Evolutionary conservation across 1,284 basidiomycete species (phyloP).

Genomic region (Rhizopogon parksii): DNA sequence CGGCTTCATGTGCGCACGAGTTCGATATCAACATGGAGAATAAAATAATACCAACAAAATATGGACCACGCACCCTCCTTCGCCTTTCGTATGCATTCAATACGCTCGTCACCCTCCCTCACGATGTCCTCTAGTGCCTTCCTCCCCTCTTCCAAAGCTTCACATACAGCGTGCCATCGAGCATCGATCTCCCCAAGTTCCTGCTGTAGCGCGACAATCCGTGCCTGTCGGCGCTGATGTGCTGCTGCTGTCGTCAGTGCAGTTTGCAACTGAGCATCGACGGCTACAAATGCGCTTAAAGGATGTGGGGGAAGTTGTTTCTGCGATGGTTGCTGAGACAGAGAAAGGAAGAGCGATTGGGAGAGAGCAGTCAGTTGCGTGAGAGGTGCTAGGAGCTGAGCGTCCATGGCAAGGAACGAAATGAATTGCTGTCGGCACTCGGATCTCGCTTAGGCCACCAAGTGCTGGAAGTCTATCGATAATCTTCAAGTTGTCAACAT

Average conservation of each 20-base stretch:
- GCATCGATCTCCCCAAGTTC: conserved; percentile 63
- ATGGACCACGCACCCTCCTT: conserved; percentile 48
- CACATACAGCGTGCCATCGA: conserved; percentile 59
- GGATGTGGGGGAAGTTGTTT: conserved; percentile 60
- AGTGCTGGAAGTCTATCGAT: neutral
- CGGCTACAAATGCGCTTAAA: conserved; percentile 49
- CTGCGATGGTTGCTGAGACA: conserved; percentile 46
- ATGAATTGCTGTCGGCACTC: neutral
- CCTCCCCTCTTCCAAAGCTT: conserved; percentile 56
- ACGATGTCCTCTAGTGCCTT: conserved; percentile 61
- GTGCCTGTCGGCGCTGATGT: conserved; percentile 69
- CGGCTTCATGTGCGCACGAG: conserved; percentile 35
- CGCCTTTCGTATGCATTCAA: conserved; percentile 62
- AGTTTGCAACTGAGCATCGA: conserved; percentile 53
- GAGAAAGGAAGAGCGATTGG: conserved; percentile 61
- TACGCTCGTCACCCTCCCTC: conserved; percentile 62
- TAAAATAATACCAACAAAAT: neutral
- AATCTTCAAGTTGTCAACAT: neutral
- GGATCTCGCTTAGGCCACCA: neutral
- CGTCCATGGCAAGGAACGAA: conserved; percentile 34
- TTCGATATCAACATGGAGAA: conserved; percentile 2
- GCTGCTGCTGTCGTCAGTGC: conserved; percentile 59
- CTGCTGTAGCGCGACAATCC: conserved; percentile 59
- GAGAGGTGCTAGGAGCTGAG: conserved; percentile 57
- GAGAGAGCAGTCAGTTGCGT: conserved; percentile 57